Conservation (phyloP, 805 yeast genomes). For the Candida krabiensis region DNA sequence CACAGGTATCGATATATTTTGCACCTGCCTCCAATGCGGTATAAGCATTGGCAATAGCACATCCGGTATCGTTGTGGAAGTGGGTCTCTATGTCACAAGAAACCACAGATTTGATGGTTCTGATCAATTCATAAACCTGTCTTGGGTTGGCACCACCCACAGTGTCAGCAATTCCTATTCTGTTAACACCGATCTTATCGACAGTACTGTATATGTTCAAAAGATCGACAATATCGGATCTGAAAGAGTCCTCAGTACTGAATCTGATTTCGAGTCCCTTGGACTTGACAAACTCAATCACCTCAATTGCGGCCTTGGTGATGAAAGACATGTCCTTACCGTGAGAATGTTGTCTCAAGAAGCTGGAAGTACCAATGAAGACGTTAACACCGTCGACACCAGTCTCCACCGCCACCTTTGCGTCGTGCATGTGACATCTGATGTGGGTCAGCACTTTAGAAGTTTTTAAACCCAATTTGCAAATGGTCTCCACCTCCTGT, state of each 20-base stretch:
- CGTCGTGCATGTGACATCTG: slow-evolving; percentile 63
- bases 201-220: slow-evolving; percentile 60
- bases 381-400: slow-evolving; percentile 66
- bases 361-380: slow-evolving; percentile 59
- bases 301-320: slow-evolving; percentile 57
- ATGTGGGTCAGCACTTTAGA: slow-evolving; percentile 60
- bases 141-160: slow-evolving; percentile 66
- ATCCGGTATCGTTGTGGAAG: slow-evolving; percentile 64
- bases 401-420: slow-evolving; percentile 58
- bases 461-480: slow-evolving; percentile 54
- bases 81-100: slow-evolving; percentile 61
- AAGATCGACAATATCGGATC: slow-evolving; percentile 60
- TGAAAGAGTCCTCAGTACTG: slow-evolving; percentile 58
- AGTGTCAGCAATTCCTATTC: slow-evolving; percentile 65
- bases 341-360: slow-evolving; percentile 55
- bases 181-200: slow-evolving; percentile 59
- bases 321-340: slow-evolving; percentile 63
- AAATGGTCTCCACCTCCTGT: slow-evolving; percentile 57
- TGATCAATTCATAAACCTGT: slow-evolving; percentile 60
- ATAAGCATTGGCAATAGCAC: slow-evolving; percentile 64
- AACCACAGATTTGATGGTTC: slow-evolving; percentile 56
- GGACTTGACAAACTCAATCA: slow-evolving; percentile 59
- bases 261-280: slow-evolving; percentile 61
- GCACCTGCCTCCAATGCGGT: slow-evolving; percentile 66
- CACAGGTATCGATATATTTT: slow-evolving; percentile 56